Percentiles rank a stretch among this genome's conserved stretches.
phyloP scores from a whole-genome alignment of 2,329 filamentous ascomycete genomes.

The Dothideomycetidae sp. region DNA sequence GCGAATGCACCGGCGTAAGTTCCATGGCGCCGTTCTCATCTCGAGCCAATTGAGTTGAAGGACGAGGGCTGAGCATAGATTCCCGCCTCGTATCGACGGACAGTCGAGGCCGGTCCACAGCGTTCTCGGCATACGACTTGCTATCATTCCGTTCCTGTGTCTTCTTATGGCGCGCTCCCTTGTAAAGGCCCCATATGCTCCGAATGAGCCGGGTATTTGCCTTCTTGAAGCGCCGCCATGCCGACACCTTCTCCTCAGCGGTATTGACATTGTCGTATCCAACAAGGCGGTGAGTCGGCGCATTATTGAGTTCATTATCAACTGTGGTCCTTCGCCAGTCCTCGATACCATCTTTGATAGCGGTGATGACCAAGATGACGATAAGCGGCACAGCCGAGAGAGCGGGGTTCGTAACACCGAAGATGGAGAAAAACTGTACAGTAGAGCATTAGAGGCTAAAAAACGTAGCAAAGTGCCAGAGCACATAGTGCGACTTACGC shows the following conservation, averaged over 20 bases:
- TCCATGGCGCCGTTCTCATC: constrained; percentile 57
- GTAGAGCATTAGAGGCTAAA: constrained; percentile 12
- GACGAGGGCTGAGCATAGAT: constrained; percentile 41
- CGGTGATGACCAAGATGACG: constrained; percentile 75
- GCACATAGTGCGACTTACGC: constrained; percentile 50
- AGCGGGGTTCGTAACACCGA: constrained; percentile 80
- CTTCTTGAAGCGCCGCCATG: constrained; percentile 87
- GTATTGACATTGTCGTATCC: constrained; percentile 92
- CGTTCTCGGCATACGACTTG: constrained; percentile 18
- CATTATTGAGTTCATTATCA: constrained; percentile 91
- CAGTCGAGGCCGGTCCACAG: constrained; percentile 33
- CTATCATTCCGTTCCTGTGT: constrained; percentile 31
- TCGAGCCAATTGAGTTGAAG: constrained; percentile 33
- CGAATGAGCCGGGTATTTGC: constrained; percentile 52
- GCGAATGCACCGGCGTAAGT: constrained; percentile 90
- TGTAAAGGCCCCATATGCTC: constrained; percentile 38
- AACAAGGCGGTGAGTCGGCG: constrained; percentile 75
- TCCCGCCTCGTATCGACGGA: constrained; percentile 52
- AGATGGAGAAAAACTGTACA: constrained; percentile 81
- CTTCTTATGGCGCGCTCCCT: constrained; percentile 25
- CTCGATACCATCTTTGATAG: constrained; percentile 88
- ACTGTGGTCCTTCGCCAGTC: constrained; percentile 85
- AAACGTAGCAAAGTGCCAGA: no score
- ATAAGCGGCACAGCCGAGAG: constrained; percentile 85
- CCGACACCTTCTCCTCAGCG: constrained; percentile 66